Percentiles rank a stretch among this genome's conserved stretches.
These are phyloP conservation scores for Blastosporella zonata DNA, from an alignment of 1,284 basidiomycete species.

Conservation along the genomic window DNA sequence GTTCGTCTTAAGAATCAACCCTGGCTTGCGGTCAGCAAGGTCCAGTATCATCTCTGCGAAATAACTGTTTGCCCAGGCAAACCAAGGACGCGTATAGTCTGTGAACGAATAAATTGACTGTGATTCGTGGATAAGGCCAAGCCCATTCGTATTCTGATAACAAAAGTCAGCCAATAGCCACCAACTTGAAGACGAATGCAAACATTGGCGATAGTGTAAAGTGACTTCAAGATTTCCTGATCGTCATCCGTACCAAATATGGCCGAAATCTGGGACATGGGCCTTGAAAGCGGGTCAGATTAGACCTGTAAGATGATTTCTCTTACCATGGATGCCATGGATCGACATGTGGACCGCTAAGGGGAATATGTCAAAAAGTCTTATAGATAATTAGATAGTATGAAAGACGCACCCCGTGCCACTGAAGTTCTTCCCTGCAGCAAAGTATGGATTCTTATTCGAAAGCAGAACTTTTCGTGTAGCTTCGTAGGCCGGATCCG, in stretches of 20 bases:
- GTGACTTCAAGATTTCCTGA: constrained; percentile 55
- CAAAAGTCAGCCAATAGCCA: constrained; percentile 6
- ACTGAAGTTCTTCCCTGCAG: constrained; percentile 59
- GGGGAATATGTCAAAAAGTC: neutral
- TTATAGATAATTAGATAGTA: neutral
- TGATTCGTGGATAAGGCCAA: constrained; percentile 79
- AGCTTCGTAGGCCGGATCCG: constrained; percentile 53
- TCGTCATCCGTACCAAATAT: constrained; percentile 74
- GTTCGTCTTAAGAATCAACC: constrained; percentile 55
- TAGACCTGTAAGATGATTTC: neutral
- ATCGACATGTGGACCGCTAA: constrained; percentile 71
- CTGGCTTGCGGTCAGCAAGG: constrained; percentile 68
- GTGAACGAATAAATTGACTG: constrained; percentile 56
- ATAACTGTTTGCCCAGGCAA: constrained; percentile 81
- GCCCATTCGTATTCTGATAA: constrained; percentile 61
- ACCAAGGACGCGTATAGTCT: constrained; percentile 75
- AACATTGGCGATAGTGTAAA: constrained; percentile 67
- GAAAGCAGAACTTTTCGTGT: constrained; percentile 65
- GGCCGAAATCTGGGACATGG: constrained; percentile 74
- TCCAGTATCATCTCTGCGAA: constrained; percentile 79
- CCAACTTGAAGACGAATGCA: constrained; percentile 21
- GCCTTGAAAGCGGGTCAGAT: constrained; percentile 39
- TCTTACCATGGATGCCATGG: constrained; percentile 67
- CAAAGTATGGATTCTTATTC: constrained; percentile 65
- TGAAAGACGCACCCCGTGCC: constrained; percentile 56